Evolutionary conservation across 169 alveolate genomes (phyloP).

Genomic region (Babesia caballi): DNA sequence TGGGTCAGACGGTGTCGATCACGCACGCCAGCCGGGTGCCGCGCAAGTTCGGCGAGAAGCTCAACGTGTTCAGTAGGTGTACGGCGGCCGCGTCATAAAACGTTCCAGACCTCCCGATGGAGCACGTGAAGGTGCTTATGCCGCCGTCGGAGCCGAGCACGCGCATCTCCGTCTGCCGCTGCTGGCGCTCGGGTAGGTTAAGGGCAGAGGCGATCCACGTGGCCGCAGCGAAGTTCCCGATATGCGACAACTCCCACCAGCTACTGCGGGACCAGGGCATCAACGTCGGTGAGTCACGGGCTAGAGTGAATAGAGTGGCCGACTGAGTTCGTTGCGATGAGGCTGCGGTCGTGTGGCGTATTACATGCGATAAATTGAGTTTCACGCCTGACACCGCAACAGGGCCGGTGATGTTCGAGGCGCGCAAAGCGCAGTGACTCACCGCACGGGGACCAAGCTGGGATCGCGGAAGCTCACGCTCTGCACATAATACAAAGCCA

Average conservation of each 20-base stretch:
- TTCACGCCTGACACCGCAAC: not conserved
- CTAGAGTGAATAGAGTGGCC: not conserved
- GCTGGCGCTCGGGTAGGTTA: conserved; percentile 74
- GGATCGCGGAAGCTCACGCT: conserved; percentile 60
- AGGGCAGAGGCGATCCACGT: not conserved
- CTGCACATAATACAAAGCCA: not conserved
- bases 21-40: conserved; percentile 7
- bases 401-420: conserved; percentile 76
- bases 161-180: conserved; percentile 76
- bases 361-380: not conserved
- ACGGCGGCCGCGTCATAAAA: not conserved
- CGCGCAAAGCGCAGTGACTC: conserved; percentile 32
- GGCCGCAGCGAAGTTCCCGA: conserved; percentile 74
- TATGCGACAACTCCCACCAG: conserved; percentile 83
- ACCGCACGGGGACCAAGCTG: not conserved
- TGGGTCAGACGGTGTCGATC: conserved; percentile 23
- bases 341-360: too few relatives aligned
- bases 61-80: conserved; percentile 30
- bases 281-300: conserved; percentile 62
- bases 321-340: not conserved
- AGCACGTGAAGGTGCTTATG: conserved; percentile 37
- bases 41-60: conserved; percentile 42
- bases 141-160: conserved; percentile 45
- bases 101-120: conserved; percentile 40
- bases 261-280: conserved; percentile 74